phyloP scores from a whole-genome alignment of 345 rosid species.

The Physaria fendleri region DNA sequence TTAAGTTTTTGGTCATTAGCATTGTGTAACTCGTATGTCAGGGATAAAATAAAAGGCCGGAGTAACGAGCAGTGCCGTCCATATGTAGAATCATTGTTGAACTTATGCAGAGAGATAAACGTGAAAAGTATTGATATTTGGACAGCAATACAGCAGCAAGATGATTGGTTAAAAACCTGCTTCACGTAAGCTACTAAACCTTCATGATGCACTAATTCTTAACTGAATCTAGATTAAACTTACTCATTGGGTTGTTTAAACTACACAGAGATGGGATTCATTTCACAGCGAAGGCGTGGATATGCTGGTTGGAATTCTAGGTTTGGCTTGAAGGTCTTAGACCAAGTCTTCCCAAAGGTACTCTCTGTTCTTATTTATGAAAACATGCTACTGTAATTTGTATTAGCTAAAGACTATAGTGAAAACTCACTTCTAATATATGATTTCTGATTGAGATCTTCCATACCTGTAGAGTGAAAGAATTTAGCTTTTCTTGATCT shows the following conservation, averaged over 20 bases:
- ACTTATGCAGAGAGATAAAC: constrained; percentile 57
- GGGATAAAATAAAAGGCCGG: constrained; percentile 32
- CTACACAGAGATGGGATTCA: too few species aligned
- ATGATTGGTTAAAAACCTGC: constrained; percentile 57
- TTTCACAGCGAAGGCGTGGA: too few species aligned
- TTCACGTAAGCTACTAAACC: constrained; percentile 54
- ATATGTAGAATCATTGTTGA: constrained; percentile 65
- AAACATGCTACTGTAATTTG: background rate
- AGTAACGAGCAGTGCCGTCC: constrained; percentile 52
- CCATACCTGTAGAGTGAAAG: background rate
- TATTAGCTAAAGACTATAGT: background rate
- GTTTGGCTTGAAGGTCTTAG: constrained; percentile 57
- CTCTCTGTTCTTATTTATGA: background rate
- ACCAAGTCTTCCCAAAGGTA: constrained; percentile 83
- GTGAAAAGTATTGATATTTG: constrained; percentile 63
- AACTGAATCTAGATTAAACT: background rate
- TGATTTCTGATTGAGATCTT: background rate
- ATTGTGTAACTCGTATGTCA: background rate
- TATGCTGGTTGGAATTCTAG: constrained; percentile 94
- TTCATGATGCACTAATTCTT: background rate
- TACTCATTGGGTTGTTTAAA: background rate
- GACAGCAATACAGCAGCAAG: constrained; percentile 51
- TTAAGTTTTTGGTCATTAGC: background rate
- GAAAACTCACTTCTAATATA: constrained; percentile 1
- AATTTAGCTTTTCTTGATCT: background rate